phyloP scores from a whole-genome alignment of 1,284 basidiomycete genomes.

The Pseudozyma hubeiensis region DNA sequence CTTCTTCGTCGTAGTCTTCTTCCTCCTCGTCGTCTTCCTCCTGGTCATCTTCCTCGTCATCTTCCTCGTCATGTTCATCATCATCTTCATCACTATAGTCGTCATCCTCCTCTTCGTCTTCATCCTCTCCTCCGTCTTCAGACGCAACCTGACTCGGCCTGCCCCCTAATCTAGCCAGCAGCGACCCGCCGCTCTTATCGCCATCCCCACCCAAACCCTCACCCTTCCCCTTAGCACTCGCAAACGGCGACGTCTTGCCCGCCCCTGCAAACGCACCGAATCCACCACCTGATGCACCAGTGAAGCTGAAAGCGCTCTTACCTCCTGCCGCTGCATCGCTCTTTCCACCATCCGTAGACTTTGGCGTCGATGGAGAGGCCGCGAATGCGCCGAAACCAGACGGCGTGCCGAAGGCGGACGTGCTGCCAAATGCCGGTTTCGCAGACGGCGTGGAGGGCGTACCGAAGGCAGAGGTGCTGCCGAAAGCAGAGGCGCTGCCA shows the following conservation, averaged over 20 bases:
- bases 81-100: constrained; percentile 70
- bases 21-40: constrained; percentile 64
- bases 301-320: constrained; percentile 6
- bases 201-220: constrained; percentile 2
- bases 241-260: constrained; percentile 25
- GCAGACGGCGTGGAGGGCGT: neutral
- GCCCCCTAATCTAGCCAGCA: constrained; percentile 22
- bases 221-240: constrained; percentile 4
- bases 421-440: constrained; percentile 8
- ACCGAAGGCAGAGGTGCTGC: constrained; percentile 7
- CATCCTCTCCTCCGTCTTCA: constrained; percentile 73
- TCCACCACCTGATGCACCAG: constrained; percentile 3
- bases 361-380: constrained; percentile 3
- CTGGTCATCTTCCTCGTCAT: constrained; percentile 66
- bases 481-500: constrained; percentile 16
- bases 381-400: constrained; percentile 5
- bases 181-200: constrained; percentile 12
- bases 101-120: constrained; percentile 69
- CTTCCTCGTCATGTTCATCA: constrained; percentile 74
- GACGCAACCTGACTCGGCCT: constrained; percentile 70
- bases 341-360: neutral
- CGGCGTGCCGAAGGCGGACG: constrained; percentile 8
- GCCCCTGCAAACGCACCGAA: constrained; percentile 26
- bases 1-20: constrained; percentile 39
- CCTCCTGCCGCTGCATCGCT: neutral